phyloP scores from a whole-genome alignment of 345 rosid species.

The Pugionium dolabratum region DNA sequence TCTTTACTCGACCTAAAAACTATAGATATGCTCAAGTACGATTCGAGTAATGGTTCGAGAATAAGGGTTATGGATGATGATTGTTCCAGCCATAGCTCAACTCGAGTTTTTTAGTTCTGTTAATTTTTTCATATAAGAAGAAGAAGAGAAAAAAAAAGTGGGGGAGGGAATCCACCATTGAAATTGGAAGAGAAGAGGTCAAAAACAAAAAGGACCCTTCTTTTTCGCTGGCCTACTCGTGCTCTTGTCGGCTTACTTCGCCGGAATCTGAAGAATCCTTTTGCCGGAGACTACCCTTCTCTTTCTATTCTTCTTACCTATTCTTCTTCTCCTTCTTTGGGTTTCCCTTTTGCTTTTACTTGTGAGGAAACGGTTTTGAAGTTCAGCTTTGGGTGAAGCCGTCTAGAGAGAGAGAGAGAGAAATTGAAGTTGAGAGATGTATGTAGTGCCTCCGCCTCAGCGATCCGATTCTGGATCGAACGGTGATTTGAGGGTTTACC shows the following conservation, averaged over 20 bases:
- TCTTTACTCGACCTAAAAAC: too few species aligned
- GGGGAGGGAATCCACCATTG: constrained; percentile 40
- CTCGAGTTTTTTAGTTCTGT: neutral
- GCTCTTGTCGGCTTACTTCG: constrained; percentile 45
- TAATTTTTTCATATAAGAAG: neutral
- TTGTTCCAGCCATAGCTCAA: too few species aligned
- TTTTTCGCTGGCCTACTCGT: constrained; percentile 41
- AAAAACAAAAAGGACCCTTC: constrained; percentile 12
- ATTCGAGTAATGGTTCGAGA: too few species aligned
- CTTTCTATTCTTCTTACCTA: neutral
- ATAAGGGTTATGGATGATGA: too few species aligned
- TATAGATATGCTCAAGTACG: too few species aligned
- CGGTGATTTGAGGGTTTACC: constrained; percentile 68
- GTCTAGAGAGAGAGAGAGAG: constrained; percentile 3
- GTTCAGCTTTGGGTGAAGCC: constrained; percentile 34
- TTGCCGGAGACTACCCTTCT: constrained; percentile 33
- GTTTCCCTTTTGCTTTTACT: neutral
- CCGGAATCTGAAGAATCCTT: constrained; percentile 38
- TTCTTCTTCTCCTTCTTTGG: neutral
- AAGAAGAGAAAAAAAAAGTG: constrained; percentile 16
- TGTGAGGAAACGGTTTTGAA: constrained; percentile 11
- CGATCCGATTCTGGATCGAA: constrained; percentile 66
- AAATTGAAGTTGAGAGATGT: constrained; percentile 49
- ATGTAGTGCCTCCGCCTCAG: constrained; percentile 87
- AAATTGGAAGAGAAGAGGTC: constrained; percentile 30